Base-by-base conservation (phyloP, 306 rosid species). In the Canavalia gladiata region DNA sequence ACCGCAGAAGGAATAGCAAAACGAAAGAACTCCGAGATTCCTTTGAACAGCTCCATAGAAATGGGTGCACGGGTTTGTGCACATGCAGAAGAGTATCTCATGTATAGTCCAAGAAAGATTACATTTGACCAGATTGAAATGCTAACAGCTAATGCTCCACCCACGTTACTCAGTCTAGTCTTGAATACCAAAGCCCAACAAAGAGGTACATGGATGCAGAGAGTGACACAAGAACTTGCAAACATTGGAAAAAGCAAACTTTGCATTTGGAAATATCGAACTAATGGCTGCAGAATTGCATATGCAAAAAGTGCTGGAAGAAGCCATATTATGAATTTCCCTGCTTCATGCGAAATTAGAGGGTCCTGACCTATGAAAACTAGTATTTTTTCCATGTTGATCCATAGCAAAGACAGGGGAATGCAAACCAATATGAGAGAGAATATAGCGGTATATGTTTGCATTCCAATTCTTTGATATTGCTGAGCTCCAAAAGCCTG, bases 101-200 rank as follows among this genome's bases (percentile, higher is more conserved):
- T 89, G 72, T 90, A 92, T 29, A 84, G 49, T 41, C 57, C 75
- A 13, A 92, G 95, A 43, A 89, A 70, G 65, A 87, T 81, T 33
- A 86, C 97, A 86, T 89, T 89, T 6, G 78, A 35, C 97, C 98
- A 94, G 50, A 86, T 81, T 5, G 96, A 88, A 70, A 89, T 79
- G 35, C 86, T 82, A 47, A 92, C 74, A 59, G 98, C 87, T 34
- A 94, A 45, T 33, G 98, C 97, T 54, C 89, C 98, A 64, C 98
- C 98, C 52, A 86, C 35, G 79, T 79, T 85, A 1, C 46, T 77
- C 3, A 90, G 71, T 28, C 84, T 83, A 39, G 89, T 81, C 81
- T 92, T 92, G 80, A 83, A 94, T 11, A 94, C 98, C 84, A 94
- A 69, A 58, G 56, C 79, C 98, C 98, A 94, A 81, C 98, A 92